phyloP scores from a whole-genome alignment of 148 eudicot species.

The Vaccinium corymbosum region DNA sequence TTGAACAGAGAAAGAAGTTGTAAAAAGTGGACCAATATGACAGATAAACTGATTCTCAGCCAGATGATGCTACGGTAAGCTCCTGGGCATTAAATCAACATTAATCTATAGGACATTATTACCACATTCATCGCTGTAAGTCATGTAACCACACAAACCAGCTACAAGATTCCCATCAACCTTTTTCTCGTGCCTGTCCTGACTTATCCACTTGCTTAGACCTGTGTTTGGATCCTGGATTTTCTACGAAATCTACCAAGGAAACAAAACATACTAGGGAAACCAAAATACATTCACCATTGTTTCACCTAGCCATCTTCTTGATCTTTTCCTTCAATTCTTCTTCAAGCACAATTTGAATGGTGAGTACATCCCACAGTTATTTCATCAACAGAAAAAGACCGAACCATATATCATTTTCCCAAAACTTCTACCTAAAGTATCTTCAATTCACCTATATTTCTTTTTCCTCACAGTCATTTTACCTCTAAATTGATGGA shows the following conservation, averaged over 20 bases:
- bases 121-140: background rate
- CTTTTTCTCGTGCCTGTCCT: background rate
- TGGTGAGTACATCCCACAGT: background rate
- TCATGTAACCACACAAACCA: background rate
- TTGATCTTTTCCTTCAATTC: background rate
- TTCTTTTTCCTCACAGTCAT: background rate
- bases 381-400: background rate
- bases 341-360: background rate
- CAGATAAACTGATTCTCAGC: background rate
- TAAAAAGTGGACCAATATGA: background rate
- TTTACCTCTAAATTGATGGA: background rate
- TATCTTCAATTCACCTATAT: background rate
- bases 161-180: slow-evolving; percentile 12
- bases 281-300: background rate
- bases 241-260: background rate
- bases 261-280: background rate
- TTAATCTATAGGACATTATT: background rate
- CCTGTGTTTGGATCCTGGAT: background rate
- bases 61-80: background rate
- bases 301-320: background rate
- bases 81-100: background rate
- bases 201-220: background rate
- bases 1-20: background rate
- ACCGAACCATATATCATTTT: background rate
- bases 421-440: background rate